Conservation (phyloP, 352 stramenopile genomes). For the Phytophthora pinifolia region DNA sequence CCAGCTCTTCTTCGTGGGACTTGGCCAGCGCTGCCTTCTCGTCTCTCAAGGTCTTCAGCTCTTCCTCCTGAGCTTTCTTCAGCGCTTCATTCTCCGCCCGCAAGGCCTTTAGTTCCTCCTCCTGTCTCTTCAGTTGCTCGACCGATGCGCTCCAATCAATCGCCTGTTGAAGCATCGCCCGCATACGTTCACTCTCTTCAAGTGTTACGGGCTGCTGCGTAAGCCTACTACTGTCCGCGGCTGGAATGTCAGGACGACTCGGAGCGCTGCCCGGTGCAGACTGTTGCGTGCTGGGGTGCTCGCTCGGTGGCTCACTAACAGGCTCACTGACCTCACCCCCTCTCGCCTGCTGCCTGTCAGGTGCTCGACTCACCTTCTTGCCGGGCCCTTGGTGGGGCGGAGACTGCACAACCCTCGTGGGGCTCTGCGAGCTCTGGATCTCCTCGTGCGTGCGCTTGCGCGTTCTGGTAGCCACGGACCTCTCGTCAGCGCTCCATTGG, state of each 20-base stretch:
- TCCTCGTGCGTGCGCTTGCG: conserved; percentile 32
- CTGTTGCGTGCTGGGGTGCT: not conserved
- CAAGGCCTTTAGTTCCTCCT: conserved; percentile 7
- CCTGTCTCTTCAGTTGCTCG: not conserved
- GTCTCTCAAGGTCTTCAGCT: conserved; percentile 5
- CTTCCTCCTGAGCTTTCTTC: conserved; percentile 21
- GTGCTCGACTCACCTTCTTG: conserved; percentile 20
- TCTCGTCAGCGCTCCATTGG: conserved; percentile 24
- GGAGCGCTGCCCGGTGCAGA: not conserved
- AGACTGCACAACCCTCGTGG: conserved; percentile 10
- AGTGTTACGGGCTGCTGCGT: conserved; percentile 1
- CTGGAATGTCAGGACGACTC: conserved; percentile 3
- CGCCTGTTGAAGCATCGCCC: not conserved
- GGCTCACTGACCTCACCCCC: conserved; percentile 12
- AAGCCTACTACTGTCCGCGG: conserved; percentile 9
- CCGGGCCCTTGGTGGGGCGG: conserved; percentile 16
- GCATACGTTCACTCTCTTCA: not conserved
- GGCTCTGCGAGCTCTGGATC: conserved; percentile 31
- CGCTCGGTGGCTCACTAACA: conserved; percentile 2
- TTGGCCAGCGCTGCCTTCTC: not conserved
- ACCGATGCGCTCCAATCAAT: not conserved
- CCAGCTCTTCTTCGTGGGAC: too few relatives aligned
- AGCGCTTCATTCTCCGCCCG: conserved; percentile 10
- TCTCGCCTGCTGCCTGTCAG: conserved; percentile 11
- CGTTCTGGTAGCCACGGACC: conserved; percentile 19